A percentile compares a stretch with the other conserved stretches of the same genome.
Evolutionary conservation across 2,329 filamentous ascomycete genomes (phyloP).

Genomic region (Ceratocystis cacaofunesta): DNA sequence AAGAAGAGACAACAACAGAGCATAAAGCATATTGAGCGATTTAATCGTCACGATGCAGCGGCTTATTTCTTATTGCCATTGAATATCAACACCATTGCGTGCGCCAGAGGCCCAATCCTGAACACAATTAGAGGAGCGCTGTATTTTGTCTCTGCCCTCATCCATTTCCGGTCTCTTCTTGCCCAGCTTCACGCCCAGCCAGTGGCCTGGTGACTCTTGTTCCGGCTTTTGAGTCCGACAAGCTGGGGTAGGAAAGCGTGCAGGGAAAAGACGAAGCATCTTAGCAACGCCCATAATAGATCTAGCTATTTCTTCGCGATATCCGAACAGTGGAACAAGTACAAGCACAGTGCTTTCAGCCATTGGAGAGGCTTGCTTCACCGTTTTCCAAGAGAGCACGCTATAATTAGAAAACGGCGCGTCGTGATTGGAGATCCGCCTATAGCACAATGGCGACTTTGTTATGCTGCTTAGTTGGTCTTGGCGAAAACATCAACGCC

Average conservation of each 20-base stretch:
- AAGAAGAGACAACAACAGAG: background rate
- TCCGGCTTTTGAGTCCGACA: background rate
- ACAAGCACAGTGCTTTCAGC: background rate
- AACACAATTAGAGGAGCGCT: no score
- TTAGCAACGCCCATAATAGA: no score
- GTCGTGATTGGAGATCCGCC: background rate
- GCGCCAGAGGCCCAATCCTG: no score
- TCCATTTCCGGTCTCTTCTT: background rate
- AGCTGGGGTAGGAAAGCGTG: no score
- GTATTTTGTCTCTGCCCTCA: background rate
- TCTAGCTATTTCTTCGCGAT: background rate
- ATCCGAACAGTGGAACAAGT: background rate
- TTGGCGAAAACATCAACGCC: background rate
- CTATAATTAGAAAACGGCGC: background rate
- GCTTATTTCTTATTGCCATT: background rate
- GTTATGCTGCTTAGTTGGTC: background rate
- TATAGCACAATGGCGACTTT: background rate
- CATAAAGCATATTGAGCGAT: background rate
- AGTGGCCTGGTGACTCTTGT: background rate
- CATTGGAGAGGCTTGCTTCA: background rate
- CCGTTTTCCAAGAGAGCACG: background rate
- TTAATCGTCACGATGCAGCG: background rate
- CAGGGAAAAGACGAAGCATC: no score
- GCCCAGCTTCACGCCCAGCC: background rate
- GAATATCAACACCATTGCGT: background rate